Conservation (phyloP, 139 green algal genomes). For the Pseudopediastrum boryanum region DNA sequence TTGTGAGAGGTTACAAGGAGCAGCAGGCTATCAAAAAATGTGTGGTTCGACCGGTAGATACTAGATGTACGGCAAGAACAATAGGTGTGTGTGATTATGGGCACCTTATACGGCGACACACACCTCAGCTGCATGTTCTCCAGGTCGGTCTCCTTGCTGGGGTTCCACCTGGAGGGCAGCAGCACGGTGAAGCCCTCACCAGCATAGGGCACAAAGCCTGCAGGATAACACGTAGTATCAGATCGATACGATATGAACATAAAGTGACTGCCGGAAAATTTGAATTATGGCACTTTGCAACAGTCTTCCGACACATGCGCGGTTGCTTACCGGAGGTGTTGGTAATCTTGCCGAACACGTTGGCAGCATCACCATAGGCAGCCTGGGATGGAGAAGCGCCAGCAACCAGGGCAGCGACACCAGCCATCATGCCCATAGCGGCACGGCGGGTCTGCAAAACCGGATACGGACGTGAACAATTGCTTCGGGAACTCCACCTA, state of each 20-base stretch:
- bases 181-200: conserved; percentile 93
- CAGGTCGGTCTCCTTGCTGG: conserved; percentile 91
- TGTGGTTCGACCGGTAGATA: too few species aligned
- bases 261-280: too few species aligned
- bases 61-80: too few species aligned
- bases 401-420: conserved; percentile 62
- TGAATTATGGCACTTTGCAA: too few species aligned
- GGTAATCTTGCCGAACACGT: conserved; percentile 88
- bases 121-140: conserved; percentile 71
- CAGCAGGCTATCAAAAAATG: too few species aligned
- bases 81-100: too few species aligned
- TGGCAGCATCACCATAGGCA: conserved; percentile 88
- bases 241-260: too few species aligned
- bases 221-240: too few species aligned
- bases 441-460: conserved; percentile 69
- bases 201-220: conserved; percentile 90
- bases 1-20: too few species aligned
- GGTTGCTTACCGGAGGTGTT: conserved; percentile 75
- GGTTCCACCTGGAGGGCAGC: conserved; percentile 97
- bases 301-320: background rate
- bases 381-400: conserved; percentile 63
- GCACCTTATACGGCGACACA: background rate
- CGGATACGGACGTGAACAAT: background rate
- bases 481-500: background rate
- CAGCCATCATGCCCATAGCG: conserved; percentile 72